Percentiles rank a stretch among this genome's conserved stretches.
phyloP scores from a whole-genome alignment of 2,329 filamentous ascomycete genomes.

The Clarireedia homoeocarpa region DNA sequence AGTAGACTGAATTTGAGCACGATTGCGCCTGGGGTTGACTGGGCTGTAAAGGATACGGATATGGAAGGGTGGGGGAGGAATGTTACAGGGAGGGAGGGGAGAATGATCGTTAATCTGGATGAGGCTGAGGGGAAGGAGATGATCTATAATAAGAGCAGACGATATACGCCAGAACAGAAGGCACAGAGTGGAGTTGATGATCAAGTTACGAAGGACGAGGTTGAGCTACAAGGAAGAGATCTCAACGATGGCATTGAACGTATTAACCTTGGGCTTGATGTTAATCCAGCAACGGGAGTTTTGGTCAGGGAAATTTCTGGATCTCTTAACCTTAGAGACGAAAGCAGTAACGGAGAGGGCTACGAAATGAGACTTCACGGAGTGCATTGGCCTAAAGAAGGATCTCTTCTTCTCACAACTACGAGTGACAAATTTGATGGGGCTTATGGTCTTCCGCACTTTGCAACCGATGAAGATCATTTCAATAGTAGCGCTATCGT shows the following conservation, averaged over 20 bases:
- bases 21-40: constrained; percentile 58
- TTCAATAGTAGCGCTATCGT: constrained; percentile 52
- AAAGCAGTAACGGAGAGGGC: constrained; percentile 58
- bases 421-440: constrained; percentile 93
- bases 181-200: too few relatives aligned
- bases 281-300: constrained; percentile 28
- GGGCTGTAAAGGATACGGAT: constrained; percentile 43
- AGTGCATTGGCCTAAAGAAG: constrained; percentile 76
- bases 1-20: constrained; percentile 55
- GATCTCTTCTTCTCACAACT: constrained; percentile 73
- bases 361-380: constrained; percentile 79
- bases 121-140: constrained; percentile 31
- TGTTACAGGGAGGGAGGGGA: constrained; percentile 65
- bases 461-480: constrained; percentile 53
- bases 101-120: constrained; percentile 60
- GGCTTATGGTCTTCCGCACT: constrained; percentile 80
- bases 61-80: constrained; percentile 64
- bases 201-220: too few relatives aligned
- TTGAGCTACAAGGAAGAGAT: too few relatives aligned
- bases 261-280: neutral
- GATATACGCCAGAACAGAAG: too few relatives aligned
- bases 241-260: constrained; percentile 1
- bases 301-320: constrained; percentile 60
- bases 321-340: constrained; percentile 64
- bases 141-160: constrained; percentile 11